Evolutionary conservation across 371 early-diverging fungal genomes (phyloP).

Genomic region (Mortierella sp.): DNA sequence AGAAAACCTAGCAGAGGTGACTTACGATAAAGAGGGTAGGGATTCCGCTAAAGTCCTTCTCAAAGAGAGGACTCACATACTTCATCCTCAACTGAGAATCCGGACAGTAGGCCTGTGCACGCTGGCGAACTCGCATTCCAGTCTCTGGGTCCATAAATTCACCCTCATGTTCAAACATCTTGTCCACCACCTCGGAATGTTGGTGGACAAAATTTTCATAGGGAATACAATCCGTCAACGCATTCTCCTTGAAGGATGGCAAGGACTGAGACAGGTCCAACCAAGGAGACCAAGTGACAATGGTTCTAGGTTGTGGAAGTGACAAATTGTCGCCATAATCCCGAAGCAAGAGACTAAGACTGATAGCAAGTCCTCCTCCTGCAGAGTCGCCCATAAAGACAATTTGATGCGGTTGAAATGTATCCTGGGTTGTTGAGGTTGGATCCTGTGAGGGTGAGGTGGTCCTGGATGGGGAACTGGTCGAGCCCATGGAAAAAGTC

Average conservation of each 20-base stretch:
- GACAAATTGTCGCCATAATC: slow-evolving; percentile 27
- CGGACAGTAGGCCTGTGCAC: slow-evolving; percentile 44
- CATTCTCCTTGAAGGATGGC: slow-evolving; percentile 44
- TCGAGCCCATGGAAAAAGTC: slow-evolving; percentile 7
- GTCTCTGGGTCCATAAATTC: not conserved
- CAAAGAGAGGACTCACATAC: slow-evolving; percentile 42
- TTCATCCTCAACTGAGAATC: slow-evolving; percentile 39
- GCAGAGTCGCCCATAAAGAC: slow-evolving; percentile 71
- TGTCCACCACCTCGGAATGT: slow-evolving; percentile 33
- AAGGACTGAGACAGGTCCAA: slow-evolving; percentile 35
- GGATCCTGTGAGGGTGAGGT: too few relatives aligned
- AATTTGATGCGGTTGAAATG: slow-evolving; percentile 53
- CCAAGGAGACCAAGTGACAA: slow-evolving; percentile 47
- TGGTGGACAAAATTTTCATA: slow-evolving; percentile 29
- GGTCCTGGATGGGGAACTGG: not conserved
- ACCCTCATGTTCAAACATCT: slow-evolving; percentile 24
- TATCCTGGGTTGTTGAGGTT: not conserved
- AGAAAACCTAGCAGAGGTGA: not conserved
- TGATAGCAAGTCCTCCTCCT: slow-evolving; percentile 65
- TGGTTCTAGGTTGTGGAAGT: slow-evolving; percentile 39
- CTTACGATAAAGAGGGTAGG: slow-evolving; percentile 45
- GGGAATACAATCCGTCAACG: slow-evolving; percentile 33
- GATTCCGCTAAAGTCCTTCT: slow-evolving; percentile 34
- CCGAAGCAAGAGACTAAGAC: slow-evolving; percentile 41
- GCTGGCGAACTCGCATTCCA: slow-evolving; percentile 9